Percentiles rank a stretch among this genome's conserved stretches.
These are phyloP conservation scores for Fusarium sororula DNA, from an alignment of 2,329 filamentous ascomycete species.

Conservation along the genomic window DNA sequence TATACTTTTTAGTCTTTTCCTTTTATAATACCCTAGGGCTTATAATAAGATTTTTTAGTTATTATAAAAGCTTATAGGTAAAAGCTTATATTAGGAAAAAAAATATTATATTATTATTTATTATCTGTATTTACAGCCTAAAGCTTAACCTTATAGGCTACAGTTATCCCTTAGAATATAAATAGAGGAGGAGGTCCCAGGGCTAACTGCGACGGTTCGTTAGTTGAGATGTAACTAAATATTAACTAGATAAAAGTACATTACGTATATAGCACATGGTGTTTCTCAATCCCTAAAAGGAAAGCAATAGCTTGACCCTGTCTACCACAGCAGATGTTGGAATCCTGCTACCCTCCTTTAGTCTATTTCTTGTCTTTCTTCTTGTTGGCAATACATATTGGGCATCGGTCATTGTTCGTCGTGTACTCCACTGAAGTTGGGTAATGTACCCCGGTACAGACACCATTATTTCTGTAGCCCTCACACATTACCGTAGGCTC, in stretches of 20 bases:
- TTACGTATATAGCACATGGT: fast-evolving
- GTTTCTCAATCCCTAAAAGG: neutral
- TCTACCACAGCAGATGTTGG: fast-evolving
- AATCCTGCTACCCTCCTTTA: fast-evolving
- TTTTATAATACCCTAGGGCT: too few relatives aligned
- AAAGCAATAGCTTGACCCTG: neutral
- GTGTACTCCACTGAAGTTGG: neutral
- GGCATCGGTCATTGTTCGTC: neutral
- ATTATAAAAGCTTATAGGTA: too few relatives aligned
- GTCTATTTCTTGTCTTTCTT: neutral
- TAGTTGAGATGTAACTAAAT: neutral
- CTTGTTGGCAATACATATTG: neutral
- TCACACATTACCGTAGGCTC: neutral
- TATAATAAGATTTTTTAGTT: too few relatives aligned
- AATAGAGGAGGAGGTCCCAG: neutral
- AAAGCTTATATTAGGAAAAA: too few relatives aligned
- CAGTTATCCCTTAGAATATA: too few relatives aligned
- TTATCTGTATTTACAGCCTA: too few relatives aligned
- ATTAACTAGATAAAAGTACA: neutral
- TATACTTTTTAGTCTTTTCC: too few relatives aligned
- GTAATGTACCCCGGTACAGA: neutral
- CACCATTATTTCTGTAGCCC: neutral
- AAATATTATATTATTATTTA: too few relatives aligned
- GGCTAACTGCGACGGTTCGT: fast-evolving
- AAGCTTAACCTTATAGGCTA: too few relatives aligned